A percentile compares a stretch with the other conserved stretches of the same genome.
phyloP scores from a whole-genome alignment of 768 basidiomycete genomes.

The Lentinula raphanica region DNA sequence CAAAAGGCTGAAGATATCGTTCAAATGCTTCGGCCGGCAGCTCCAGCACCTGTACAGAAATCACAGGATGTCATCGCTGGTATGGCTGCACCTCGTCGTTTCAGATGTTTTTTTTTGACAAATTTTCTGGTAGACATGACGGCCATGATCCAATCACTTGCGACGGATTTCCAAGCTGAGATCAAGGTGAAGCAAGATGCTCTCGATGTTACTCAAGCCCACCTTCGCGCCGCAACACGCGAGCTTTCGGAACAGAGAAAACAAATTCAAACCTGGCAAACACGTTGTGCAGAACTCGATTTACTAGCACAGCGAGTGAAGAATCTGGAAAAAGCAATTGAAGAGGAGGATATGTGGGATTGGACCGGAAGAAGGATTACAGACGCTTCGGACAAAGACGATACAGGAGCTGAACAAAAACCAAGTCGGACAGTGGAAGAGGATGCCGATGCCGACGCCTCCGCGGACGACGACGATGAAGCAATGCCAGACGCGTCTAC shows the following conservation, averaged over 20 bases:
- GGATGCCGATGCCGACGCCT: slow-evolving; percentile 10
- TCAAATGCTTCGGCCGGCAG: slow-evolving; percentile 64
- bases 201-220: slow-evolving; percentile 81
- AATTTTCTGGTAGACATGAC: slow-evolving; percentile 64
- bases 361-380: slow-evolving; percentile 67
- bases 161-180: slow-evolving; percentile 75
- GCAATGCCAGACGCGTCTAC: neutral
- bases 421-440: slow-evolving; percentile 35
- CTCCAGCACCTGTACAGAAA: slow-evolving; percentile 76
- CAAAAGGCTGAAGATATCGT: slow-evolving; percentile 78
- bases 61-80: slow-evolving; percentile 84
- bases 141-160: slow-evolving; percentile 73
- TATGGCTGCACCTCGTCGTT: slow-evolving; percentile 20
- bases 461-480: slow-evolving; percentile 11
- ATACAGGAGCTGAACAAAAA: slow-evolving; percentile 29
- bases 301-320: slow-evolving; percentile 73
- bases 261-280: slow-evolving; percentile 74
- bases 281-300: slow-evolving; percentile 71
- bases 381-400: neutral
- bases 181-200: slow-evolving; percentile 82
- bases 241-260: slow-evolving; percentile 88
- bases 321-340: slow-evolving; percentile 77
- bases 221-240: slow-evolving; percentile 84
- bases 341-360: slow-evolving; percentile 78
- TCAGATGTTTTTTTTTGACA: neutral